Conservation (phyloP, 2,329 filamentous ascomycete genomes). For the Rasamsonia emersonii region DNA sequence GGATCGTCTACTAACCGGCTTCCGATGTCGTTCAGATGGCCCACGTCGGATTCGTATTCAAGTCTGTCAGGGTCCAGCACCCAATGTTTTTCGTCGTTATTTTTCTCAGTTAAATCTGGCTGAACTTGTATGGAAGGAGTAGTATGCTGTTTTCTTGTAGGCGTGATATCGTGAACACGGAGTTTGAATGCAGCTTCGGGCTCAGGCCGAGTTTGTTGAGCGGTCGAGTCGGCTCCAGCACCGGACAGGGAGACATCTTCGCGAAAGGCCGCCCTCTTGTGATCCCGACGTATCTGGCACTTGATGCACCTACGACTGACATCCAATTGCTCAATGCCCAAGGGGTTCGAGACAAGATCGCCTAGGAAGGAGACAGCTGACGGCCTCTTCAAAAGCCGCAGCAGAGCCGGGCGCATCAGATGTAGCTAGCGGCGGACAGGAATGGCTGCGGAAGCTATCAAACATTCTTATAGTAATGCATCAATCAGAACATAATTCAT, state of each 20-base stretch:
- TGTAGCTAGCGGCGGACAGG: conserved; percentile 10
- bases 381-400: conserved; percentile 34
- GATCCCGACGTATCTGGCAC: conserved; percentile 17
- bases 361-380: conserved; percentile 32
- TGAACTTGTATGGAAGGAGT: conserved; percentile 1
- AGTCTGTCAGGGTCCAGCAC: conserved; percentile 26
- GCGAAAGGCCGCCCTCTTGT: conserved; percentile 7
- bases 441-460: conserved; percentile 6
- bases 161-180: conserved; percentile 21
- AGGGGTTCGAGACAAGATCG: conserved; percentile 20
- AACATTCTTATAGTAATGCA: conserved; percentile 18
- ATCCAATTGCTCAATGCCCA: conserved; percentile 26
- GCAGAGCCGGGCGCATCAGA: conserved; percentile 36
- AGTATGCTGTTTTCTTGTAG: conserved; percentile 6
- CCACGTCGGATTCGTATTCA: conserved; percentile 35
- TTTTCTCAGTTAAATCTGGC: conserved; percentile 1
- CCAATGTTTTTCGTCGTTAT: too few relatives aligned
- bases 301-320: conserved; percentile 18
- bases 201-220: not conserved
- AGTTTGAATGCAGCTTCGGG: conserved; percentile 13
- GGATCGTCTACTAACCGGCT: conserved; percentile 30
- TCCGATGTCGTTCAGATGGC: conserved; percentile 25
- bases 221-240: conserved; percentile 3
- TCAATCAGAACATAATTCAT: not conserved
- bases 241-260: conserved; percentile 4